phyloP scores from a whole-genome alignment of 371 early-diverging fungal species.

The Actinomortierella ambigua region DNA sequence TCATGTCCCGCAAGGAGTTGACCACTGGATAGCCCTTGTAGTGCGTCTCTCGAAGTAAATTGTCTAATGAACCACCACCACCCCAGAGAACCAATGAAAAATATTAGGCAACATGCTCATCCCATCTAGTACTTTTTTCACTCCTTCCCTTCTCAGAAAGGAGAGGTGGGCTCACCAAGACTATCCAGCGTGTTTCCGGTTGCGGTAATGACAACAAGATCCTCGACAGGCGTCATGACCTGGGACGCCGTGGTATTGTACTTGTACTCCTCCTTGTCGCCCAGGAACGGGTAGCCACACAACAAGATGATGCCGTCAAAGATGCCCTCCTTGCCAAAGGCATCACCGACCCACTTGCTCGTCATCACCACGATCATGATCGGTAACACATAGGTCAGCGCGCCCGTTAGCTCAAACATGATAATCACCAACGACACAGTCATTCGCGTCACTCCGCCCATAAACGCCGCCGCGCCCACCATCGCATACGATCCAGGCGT shows the following conservation, averaged over 20 bases:
- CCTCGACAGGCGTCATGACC: conserved; percentile 61
- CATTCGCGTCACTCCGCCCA: conserved; percentile 93
- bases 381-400: conserved; percentile 83
- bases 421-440: conserved; percentile 93
- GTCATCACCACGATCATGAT: conserved; percentile 83
- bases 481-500: conserved; percentile 95
- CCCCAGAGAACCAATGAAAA: too few species aligned
- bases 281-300: conserved; percentile 86
- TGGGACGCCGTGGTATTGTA: conserved; percentile 65
- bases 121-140: too few species aligned
- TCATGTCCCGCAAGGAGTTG: conserved; percentile 50
- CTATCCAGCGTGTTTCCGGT: conserved; percentile 54
- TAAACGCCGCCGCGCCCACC: conserved; percentile 92
- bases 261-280: conserved; percentile 77
- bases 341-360: conserved; percentile 91
- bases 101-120: too few species aligned
- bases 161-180: conserved; percentile 49
- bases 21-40: conserved; percentile 83
- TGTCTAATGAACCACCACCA: conserved; percentile 28
- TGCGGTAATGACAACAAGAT: conserved; percentile 61
- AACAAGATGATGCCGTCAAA: conserved; percentile 83
- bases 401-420: conserved; percentile 94
- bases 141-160: too few species aligned
- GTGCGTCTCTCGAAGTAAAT: conserved; percentile 52
- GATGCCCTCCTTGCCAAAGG: conserved; percentile 77